phyloP scores from a whole-genome alignment of 2,329 filamentous ascomycete genomes.

The Rutstroemia sydowiana region DNA sequence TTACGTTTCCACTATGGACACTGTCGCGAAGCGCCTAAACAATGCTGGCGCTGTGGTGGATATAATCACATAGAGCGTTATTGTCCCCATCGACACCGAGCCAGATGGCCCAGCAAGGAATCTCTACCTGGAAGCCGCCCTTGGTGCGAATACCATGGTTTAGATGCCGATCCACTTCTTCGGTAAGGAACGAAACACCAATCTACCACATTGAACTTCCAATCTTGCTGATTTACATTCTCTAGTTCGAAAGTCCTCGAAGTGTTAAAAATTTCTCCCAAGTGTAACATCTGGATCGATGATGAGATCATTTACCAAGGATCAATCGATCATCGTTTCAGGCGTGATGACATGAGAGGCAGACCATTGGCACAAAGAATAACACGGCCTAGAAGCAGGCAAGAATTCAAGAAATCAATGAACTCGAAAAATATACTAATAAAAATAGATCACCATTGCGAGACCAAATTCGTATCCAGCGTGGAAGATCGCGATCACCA shows the following conservation, averaged over 20 bases:
- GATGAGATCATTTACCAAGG: conserved; percentile 20
- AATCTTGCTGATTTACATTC: not conserved
- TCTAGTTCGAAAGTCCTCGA: conserved; percentile 16
- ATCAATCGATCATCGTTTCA: conserved; percentile 14
- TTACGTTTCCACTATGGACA: conserved; percentile 19
- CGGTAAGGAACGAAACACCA: conserved; percentile 2
- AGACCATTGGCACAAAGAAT: conserved; percentile 13
- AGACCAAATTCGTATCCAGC: not conserved
- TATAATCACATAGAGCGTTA: conserved; percentile 21
- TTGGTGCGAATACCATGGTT: conserved; percentile 19
- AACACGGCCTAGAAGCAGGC: conserved; percentile 6
- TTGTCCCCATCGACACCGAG: conserved; percentile 16
- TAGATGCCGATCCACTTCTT: conserved; percentile 14
- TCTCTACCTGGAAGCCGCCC: conserved; percentile 17
- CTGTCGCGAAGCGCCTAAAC: conserved; percentile 12
- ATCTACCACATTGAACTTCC: too few relatives aligned
- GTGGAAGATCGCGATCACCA: conserved; percentile 1
- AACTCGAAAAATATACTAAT: not conserved
- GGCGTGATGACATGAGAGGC: conserved; percentile 5
- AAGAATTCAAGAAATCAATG: too few relatives aligned
- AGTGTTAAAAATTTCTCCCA: conserved; percentile 19
- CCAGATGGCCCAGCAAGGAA: conserved; percentile 9
- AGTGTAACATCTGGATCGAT: conserved; percentile 18
- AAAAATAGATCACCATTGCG: conserved; percentile 1
- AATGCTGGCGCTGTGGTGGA: conserved; percentile 16